Base-by-base conservation (phyloP, 2,329 filamentous ascomycete genomes). In the Arthrobotrys entomopaga region DNA sequence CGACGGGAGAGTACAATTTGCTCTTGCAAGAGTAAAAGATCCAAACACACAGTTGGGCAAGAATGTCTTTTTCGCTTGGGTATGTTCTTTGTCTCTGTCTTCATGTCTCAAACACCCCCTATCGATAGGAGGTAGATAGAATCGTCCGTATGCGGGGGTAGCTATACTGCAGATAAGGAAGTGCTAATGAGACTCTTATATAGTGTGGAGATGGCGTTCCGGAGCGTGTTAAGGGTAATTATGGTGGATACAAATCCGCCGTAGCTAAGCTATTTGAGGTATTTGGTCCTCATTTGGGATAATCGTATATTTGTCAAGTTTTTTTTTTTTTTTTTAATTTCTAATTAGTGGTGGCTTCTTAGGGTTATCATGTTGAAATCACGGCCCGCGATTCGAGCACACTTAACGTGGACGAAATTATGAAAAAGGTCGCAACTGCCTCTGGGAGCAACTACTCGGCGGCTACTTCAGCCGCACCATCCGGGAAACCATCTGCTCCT, bases 191-290 rank as follows among this genome's bases (percentile, higher is more conserved):
- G 65, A 58, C 29, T 42, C 42, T 42, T 59, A 49, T 59, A 57
- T 76, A 86, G 91, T 99, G 95, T 82, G 95, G 95, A 77, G 94
- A 96, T 80, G 95, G 95, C 78, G 95, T 99, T 15, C 95, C 95
- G n/a, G 95, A 99, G 83, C 87, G 94, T 79, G 98, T 94, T 75
- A 99, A 98, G 83, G 95, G 95, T 77, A 98, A 98, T 83, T 99
- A 99, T 81, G 97, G 92, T 77, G 97, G 93, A 83, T 94, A 99
- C 83, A 85, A 95, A 54, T 89, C 91, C 74, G 90, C 92, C 54
- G 93, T 98, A 42, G 89, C 93, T 76, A 97, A 97, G 83, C 86
- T 97, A 78, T 87, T 99, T 48, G 93, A 97, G 83, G 89, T 89
- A 80, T 58, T 15, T 5, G n/a, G 11, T 46, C 29, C 10, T 34